A percentile compares a stretch with the other conserved stretches of the same genome.
Conservation (phyloP, 331 rosid species). For the Spiraea crenata region DNA sequence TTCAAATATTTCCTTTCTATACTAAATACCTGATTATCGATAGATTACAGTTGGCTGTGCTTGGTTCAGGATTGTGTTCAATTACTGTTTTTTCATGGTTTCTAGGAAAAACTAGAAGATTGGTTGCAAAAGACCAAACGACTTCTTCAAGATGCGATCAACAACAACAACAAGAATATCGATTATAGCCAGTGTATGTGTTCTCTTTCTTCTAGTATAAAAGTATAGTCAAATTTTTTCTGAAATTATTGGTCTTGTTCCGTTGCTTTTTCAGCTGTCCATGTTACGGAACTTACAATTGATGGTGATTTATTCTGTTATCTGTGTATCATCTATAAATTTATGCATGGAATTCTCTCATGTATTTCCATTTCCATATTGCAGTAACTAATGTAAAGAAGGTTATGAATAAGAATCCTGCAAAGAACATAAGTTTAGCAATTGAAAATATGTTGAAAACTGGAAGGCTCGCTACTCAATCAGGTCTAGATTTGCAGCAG, state of each 20-base stretch:
- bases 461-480: conserved; percentile 61
- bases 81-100: conserved; percentile 28
- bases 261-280: background rate
- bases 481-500: conserved; percentile 92
- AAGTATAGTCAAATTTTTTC: background rate
- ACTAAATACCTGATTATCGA: background rate
- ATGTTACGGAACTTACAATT: background rate
- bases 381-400: conserved; percentile 61
- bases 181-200: conserved; percentile 55
- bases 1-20: background rate
- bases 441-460: conserved; percentile 79
- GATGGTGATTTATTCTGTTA: background rate
- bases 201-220: conserved; percentile 7
- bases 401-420: conserved; percentile 58
- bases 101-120: conserved; percentile 85
- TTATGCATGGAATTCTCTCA: background rate
- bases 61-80: conserved; percentile 18
- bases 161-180: conserved; percentile 39
- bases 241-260: background rate
- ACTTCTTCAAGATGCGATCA: conserved; percentile 63
- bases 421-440: conserved; percentile 44
- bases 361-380: conserved; percentile 27
- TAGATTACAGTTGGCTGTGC: background rate
- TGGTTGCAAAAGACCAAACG: conserved; percentile 67
- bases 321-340: background rate